phyloP scores from a whole-genome alignment of 2,329 filamentous ascomycete genomes.

The Aspergillus brunneoviolaceus region DNA sequence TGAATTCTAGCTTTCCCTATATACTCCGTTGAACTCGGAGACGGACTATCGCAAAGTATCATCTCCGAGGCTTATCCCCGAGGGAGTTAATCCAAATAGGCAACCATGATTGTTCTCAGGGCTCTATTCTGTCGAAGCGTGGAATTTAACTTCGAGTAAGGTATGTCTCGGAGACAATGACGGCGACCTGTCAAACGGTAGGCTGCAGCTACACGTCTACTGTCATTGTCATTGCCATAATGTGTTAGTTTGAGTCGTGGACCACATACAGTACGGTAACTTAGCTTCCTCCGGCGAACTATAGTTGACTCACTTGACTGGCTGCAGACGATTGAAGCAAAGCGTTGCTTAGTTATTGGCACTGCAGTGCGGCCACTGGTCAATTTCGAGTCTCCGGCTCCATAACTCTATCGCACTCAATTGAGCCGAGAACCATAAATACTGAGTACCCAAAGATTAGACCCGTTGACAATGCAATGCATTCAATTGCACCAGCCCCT shows the following conservation, averaged over 20 bases:
- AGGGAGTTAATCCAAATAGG: background rate
- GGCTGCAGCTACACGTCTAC: background rate
- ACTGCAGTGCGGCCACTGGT: background rate
- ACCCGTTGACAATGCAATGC: background rate
- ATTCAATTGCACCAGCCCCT: background rate
- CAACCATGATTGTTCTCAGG: background rate
- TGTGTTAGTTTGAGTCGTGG: background rate
- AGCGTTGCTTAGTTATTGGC: background rate
- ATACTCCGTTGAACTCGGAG: background rate
- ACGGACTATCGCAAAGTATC: background rate
- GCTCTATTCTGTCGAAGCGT: background rate
- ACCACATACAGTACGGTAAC: background rate
- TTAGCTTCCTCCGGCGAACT: background rate
- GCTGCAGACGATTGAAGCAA: background rate
- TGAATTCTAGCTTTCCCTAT: background rate
- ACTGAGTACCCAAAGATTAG: background rate
- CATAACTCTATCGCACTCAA: background rate
- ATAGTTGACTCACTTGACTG: background rate
- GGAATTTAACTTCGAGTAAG: background rate
- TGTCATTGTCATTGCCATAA: background rate
- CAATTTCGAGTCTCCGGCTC: background rate
- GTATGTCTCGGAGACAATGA: background rate
- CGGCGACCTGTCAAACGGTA: no score
- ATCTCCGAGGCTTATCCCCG: background rate
- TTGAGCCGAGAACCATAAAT: background rate